Base-by-base conservation (phyloP, 202 grass and related monocot species). In the Brachypodium distachyon region DNA sequence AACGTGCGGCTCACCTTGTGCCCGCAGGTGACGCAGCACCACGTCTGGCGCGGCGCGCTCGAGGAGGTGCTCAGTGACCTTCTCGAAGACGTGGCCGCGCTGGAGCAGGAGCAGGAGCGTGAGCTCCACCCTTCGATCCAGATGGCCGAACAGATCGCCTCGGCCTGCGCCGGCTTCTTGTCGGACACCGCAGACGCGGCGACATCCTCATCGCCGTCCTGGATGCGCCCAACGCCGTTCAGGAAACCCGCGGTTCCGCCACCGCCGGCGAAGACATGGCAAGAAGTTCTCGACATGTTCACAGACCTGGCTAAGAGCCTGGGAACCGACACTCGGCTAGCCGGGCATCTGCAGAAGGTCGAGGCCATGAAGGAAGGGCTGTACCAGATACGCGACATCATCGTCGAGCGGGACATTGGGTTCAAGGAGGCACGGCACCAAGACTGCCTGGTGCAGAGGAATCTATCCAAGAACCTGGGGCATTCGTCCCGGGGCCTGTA, bases 281-380 rank as follows among this genome's bases (percentile, higher is more conserved):
- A 97, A 41, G 87, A 97, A 57, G 86, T 97, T 46, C 78, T 97
- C 7, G 88, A 85, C 70, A 97, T 97, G 88, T 93, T 91, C 69
- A 52, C 55, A 5, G 88, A 97, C 87, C 85, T 93, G 25, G 60
- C 44, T 0, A 82, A 89, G 75, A 87, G 67, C 85, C 49, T 97
- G 5, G 65, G 31, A 6, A 13, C 58, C 76, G 90, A 90, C 31
- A 13, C 82, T 0, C 61, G 61, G 41, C 67, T 97, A 12, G 17
- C 60, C 46, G 57, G 34, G 16, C 86, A 97, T 64, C 26, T 79
- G 13, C 71, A 81, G 4, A 93, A 97, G 84, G 76, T 97, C 36
- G 81, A 87, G 49, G 74, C 79, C 12, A 87, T 93, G 94, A 93
- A 90, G 74, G 88, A 90, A 49, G 90, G 88, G n/a, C 62, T 97